Conservation (phyloP, 805 yeast species). For the Dipodascopsis uninucleata region DNA sequence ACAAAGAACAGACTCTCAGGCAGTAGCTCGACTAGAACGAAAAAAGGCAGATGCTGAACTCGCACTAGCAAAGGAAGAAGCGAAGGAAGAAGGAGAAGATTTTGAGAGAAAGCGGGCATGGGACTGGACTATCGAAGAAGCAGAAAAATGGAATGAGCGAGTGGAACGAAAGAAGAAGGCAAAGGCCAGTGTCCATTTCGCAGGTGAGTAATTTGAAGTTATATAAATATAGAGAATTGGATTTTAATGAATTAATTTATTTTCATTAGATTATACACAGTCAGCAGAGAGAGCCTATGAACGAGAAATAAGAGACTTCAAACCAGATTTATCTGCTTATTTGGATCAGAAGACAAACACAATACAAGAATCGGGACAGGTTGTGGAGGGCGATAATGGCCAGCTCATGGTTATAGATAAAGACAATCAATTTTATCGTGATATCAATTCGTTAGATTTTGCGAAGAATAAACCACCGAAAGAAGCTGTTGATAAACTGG, state of each 20-base stretch:
- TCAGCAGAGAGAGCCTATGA: slow-evolving; percentile 60
- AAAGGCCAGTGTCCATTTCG: slow-evolving; percentile 40
- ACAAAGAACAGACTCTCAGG: slow-evolving; percentile 22
- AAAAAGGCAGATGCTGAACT: slow-evolving; percentile 40
- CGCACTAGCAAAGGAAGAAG: slow-evolving; percentile 40
- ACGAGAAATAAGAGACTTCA: slow-evolving; percentile 46
- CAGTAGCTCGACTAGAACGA: slow-evolving; percentile 28
- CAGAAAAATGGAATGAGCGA: slow-evolving; percentile 57
- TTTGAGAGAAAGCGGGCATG: slow-evolving; percentile 45
- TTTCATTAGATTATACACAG: slow-evolving; percentile 45
- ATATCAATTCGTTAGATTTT: slow-evolving; percentile 27
- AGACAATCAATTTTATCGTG: slow-evolving; percentile 18
- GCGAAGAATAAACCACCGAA: slow-evolving; percentile 41
- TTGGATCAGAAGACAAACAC: slow-evolving; percentile 37
- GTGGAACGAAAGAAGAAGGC: slow-evolving; percentile 35
- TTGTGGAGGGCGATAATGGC: slow-evolving; percentile 28
- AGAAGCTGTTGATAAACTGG: slow-evolving; percentile 35
- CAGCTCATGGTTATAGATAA: slow-evolving; percentile 20
- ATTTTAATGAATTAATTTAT: background rate
- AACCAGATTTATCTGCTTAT: slow-evolving; percentile 45
- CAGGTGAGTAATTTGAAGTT: slow-evolving; percentile 28
- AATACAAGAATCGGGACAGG: slow-evolving; percentile 30
- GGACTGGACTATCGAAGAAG: slow-evolving; percentile 61
- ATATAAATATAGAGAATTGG: no score
- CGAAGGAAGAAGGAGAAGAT: slow-evolving; percentile 41